Evolutionary conservation across 192 early-diverging fungal species (phyloP), one percentile per base, ranked within the genome.

Genomic region (Spinellus fusiger): DNA sequence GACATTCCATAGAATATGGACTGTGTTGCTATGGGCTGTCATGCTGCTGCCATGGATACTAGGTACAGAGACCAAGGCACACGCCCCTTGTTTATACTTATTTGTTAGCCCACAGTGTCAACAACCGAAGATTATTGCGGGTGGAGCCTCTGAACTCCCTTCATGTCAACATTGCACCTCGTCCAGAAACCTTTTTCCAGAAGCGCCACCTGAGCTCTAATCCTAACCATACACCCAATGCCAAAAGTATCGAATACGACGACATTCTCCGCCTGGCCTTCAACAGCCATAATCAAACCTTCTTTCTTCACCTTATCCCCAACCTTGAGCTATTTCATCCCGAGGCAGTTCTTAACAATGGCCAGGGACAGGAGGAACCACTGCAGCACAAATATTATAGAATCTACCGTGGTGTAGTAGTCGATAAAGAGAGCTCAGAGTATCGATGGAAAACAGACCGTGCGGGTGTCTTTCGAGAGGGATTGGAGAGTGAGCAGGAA

Each of bases 261-360:
- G 88, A 81, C 33, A 78, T 67, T 18, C 67, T 86, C 46, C 77
- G 83, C 35, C 35, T 88, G 3, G 62, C 77, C 27, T 71, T 90
- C 35, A 67, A 54, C 7, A 83, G 83, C 23, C 87, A 73, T 75
- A 86, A 87, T 65, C 76, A 74, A 23, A 86, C 87, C 1, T 87
- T 87, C 53, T 61, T 66, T 48, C 67, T 90, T 38, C 61, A 88
- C 38, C 70, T 90, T 23, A 78, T 83, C 61, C 86, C 85, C 26
- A 90, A 90, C 68, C 52, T 70, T 15, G 86, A 88, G 62, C 59
- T 90, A 35, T 64, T 90, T 48, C 86, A 90, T 64, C 82, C 86
- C 1, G 64, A 84, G 3, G 84, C 84, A 2, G 76, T 61, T 15
- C 60, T 73, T 51, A 65, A 65, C 28, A 18, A 28, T 9, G 60